Base-by-base conservation (phyloP, 345 rosid genomes). In the Dovyalis caffra region DNA sequence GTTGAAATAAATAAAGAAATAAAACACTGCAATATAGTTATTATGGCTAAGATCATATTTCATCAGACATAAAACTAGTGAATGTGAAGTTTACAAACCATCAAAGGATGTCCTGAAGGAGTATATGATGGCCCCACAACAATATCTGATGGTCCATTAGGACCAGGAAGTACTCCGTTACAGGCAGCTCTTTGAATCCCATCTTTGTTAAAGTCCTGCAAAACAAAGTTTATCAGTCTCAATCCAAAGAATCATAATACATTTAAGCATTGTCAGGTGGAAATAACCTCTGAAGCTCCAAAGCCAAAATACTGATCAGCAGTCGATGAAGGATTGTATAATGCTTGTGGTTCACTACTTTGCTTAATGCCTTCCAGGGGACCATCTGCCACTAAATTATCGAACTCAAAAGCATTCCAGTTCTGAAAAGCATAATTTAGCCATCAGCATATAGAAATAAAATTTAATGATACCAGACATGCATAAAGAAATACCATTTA, bases 391-490 rank as follows among this genome's bases (percentile, higher is more conserved):
- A 68, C 73, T 79, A 85, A 79, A 75, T 79, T 75, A 1, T 76
- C 88, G 14, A 43, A 43, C 47, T 43, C 47, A 75, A 95, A 95
- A 72, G 96, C 94, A 87, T 86, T 89, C 98, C 98, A 89, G 57
- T 86, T 82, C 98, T 93, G 92, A 77, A 78, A 26, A 79, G 61
- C 79, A 76, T 32, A 11, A 0, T 26, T 40, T 33, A 29, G 26
- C 6, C 11, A 70, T 53, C 49, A n/a, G 56, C 10, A 63, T 28
- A 5, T 10, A 43, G 25, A 8, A 31, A 64, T 3, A 34, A 15
- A 25, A 6, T 15, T 18, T 6, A 14, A 33, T 62, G n/a, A 69
- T 62, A 31, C 3, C 38, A 63, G 12, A 23, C 23, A 69, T 26
- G 56, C 10, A 63, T 28, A 5, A 5, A 43, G 25, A 8, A 53